Evolutionary conservation across 2,329 filamentous ascomycete genomes (phyloP), one percentile per base, ranked within the genome.

Genomic region (Scedosporium boydii): DNA sequence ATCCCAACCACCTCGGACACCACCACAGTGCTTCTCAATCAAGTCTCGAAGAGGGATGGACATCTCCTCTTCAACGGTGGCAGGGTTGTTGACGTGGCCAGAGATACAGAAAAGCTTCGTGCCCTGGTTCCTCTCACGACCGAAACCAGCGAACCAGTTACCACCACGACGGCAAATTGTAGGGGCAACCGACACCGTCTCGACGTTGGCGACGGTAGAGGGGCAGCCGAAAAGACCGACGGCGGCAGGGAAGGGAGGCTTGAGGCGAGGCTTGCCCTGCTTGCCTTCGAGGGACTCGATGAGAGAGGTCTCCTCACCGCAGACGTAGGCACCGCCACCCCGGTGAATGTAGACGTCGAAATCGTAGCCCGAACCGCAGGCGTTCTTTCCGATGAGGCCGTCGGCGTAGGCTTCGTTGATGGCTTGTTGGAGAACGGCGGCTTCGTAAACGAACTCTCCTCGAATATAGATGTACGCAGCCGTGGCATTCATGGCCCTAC

Each of bases 401-500:
- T 90, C 93, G 72, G 90, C 86, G 78, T 99, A 99, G 64, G 95
- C 95, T 78, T 99, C 95, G 78, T 99, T 93, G 74, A 99, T 99
- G 66, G 95, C 95, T 67, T 87, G 86, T 79, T 99, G 93, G 63
- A 99, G 84, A 26, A 98, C 87, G 56, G 91, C 90, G 16, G 95
- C 95, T 78, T 99, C 95, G 73, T 96, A 86, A 75, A 96, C 91
- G 77, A 99, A 99, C 78, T 99, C 95, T 74, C 95, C 95, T 75
- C 95, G 93, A 71, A 99, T 99, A 78, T 99, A 99, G 75, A 99
- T 99, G 80, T 99, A 99, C 68, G 95, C 95, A 64, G 95, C 95
- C 58, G 91, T 95, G 73, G 93, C 95, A 80, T 99, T 99, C 95
- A 99, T 99, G 73, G 95, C 93, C 73, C 95, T 89, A 60, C 95